Evolutionary conservation across 2,329 filamentous ascomycete species (phyloP).

Genomic region (Cordyceps fumosorosea): DNA sequence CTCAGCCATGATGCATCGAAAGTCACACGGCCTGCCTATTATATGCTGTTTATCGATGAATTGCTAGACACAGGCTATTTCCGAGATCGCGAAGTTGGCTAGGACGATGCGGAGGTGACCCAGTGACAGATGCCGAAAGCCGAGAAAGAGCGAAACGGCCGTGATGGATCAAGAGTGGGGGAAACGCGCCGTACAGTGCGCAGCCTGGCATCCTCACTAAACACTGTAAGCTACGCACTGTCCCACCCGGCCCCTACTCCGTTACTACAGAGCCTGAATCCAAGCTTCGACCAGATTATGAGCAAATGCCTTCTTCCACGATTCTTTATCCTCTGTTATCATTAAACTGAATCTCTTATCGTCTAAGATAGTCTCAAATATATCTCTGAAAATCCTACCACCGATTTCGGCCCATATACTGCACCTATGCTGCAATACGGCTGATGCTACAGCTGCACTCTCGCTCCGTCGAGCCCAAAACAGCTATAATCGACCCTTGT

Average conservation of each 20-base stretch:
- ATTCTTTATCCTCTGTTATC: not conserved
- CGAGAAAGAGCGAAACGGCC: constrained; percentile 20
- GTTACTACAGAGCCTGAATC: not conserved
- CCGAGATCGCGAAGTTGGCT: constrained; percentile 20
- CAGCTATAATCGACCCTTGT: not conserved
- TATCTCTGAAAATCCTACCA: not conserved
- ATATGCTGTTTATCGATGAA: not conserved
- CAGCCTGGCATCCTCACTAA: too few relatives aligned
- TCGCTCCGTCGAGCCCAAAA: not conserved
- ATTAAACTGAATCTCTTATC: not conserved
- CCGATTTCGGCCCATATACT: not conserved
- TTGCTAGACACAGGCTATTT: constrained; percentile 11
- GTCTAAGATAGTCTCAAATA: not conserved
- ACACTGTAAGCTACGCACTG: not conserved
- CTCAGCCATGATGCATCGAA: constrained; percentile 34
- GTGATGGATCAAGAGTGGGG: not conserved
- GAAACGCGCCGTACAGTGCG: not conserved
- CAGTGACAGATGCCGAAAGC: constrained; percentile 31
- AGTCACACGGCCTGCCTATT: not conserved
- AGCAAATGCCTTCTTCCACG: not conserved
- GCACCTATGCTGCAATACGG: not conserved
- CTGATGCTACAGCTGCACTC: not conserved
- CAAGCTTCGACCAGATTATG: not conserved
- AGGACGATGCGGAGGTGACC: constrained; percentile 15
- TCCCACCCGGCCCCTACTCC: not conserved